Base-by-base conservation (phyloP, 2,329 filamentous ascomycete species). In the Thermothelomyces thermophilus region DNA sequence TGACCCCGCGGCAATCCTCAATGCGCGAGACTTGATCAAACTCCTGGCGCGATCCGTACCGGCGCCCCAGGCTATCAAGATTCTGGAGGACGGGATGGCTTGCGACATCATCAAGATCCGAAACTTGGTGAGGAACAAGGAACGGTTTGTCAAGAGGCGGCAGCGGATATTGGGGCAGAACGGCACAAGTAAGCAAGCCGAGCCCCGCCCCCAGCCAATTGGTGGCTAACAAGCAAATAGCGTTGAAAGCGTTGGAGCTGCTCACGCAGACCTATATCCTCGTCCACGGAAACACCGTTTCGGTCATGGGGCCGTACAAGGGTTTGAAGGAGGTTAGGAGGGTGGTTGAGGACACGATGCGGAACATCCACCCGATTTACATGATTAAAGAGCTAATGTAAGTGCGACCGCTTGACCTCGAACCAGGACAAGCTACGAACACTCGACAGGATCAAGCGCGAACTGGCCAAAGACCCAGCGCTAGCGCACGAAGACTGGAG, bases 31-130 rank as follows among this genome's bases (percentile, higher is more conserved):
- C 66, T 74, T 98, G 55, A 93, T 98, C 66, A 96, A 95, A 65
- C 75, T 98, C 30, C 78, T 98, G 5, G 85, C 93, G 3, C 80
- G 93, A 65, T 93, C 87, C 61, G 93, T 98, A 5, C 93, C 93
- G 1, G 88, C 90, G 1, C 90, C 90, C 5, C 89, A 96, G 73
- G 93, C 93, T 3, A 70, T 98, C 60, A 95, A 94, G 69, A 95
- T 98, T 45, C 79, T 98, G 51, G 86, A 97, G 41, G 93, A 98
- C 66, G 89, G 85, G 22, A 77, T 91, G 41, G 90, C 90, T 10
- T 90, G 87, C 73, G 93, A 98, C 68, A 85, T 98, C 51, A 91
- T 98, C 73, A 97, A 96, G 74, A 94, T 96, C 60, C 79, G 90
- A 54, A 91, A 82, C 63, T 76, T 96, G 41, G 89, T 97, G 24